phyloP scores from a whole-genome alignment of 352 stramenopile genomes.

The Globisporangium spiculum region DNA sequence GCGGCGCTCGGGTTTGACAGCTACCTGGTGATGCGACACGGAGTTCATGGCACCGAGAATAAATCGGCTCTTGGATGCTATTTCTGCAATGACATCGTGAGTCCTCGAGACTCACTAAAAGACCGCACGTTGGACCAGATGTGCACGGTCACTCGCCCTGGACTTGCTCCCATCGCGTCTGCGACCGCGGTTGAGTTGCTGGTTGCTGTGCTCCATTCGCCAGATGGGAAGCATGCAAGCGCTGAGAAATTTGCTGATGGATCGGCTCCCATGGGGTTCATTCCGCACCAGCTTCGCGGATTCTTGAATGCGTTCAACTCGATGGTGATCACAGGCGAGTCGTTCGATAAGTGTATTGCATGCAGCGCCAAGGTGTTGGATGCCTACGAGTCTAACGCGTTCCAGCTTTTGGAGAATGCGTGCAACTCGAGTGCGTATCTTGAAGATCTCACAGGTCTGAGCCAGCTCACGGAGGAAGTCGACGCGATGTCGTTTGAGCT shows the following conservation, averaged over 20 bases:
- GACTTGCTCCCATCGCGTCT: constrained; percentile 91
- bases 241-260: constrained; percentile 58
- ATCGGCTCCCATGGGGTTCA: constrained; percentile 66
- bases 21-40: constrained; percentile 98
- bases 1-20: constrained; percentile 92
- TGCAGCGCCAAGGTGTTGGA: constrained; percentile 91
- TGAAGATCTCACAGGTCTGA: constrained; percentile 76
- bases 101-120: constrained; percentile 94
- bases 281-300: constrained; percentile 95
- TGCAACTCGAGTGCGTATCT: constrained; percentile 74
- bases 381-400: constrained; percentile 60
- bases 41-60: constrained; percentile 31
- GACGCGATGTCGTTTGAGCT: constrained; percentile 66
- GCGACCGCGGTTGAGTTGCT: constrained; percentile 96
- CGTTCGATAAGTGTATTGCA: constrained; percentile 96
- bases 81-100: constrained; percentile 99
- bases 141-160: constrained; percentile 98
- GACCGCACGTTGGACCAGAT: constrained; percentile 99
- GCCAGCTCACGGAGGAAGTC: constrained; percentile 51
- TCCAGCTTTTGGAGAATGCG: constrained; percentile 52
- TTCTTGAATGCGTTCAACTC: constrained; percentile 91
- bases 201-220: constrained; percentile 94
- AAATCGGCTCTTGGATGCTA: constrained; percentile 92
- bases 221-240: constrained; percentile 62
- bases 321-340: constrained; percentile 80